Evolutionary conservation across 257 asterid species (phyloP).

Genomic region (Solanum ossicruentum): DNA sequence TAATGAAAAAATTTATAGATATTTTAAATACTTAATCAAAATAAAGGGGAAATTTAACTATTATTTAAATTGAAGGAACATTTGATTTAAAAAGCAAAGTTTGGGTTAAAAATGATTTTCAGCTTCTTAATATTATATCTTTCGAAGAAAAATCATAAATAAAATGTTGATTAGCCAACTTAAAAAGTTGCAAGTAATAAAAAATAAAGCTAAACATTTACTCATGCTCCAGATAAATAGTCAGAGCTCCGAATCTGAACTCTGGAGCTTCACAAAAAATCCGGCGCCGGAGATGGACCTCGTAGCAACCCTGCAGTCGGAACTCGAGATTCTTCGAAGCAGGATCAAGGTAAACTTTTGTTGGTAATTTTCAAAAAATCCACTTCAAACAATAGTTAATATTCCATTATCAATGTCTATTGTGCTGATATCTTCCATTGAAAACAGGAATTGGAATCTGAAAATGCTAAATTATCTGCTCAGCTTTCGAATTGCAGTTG

Average conservation of each 20-base stretch:
- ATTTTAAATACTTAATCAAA: too few relatives aligned
- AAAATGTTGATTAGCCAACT: background rate
- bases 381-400: background rate
- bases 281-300: conserved; percentile 8
- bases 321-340: conserved; percentile 35
- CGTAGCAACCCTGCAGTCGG: conserved; percentile 18
- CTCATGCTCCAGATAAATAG: background rate
- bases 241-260: background rate
- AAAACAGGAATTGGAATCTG: conserved; percentile 52
- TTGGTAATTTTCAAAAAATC: background rate
- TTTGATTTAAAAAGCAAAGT: too few relatives aligned
- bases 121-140: too few relatives aligned
- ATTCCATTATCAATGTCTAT: background rate
- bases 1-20: too few relatives aligned
- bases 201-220: background rate
- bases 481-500: conserved; percentile 54
- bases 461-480: conserved; percentile 43
- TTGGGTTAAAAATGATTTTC: too few relatives aligned
- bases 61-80: too few relatives aligned
- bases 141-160: background rate
- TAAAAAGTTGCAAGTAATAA: background rate
- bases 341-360: conserved; percentile 29
- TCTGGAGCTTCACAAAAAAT: background rate
- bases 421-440: background rate
- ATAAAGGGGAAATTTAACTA: too few relatives aligned